phyloP scores from a whole-genome alignment of 176 grass and related monocot species.

The Echinochloa phyllopogon region DNA sequence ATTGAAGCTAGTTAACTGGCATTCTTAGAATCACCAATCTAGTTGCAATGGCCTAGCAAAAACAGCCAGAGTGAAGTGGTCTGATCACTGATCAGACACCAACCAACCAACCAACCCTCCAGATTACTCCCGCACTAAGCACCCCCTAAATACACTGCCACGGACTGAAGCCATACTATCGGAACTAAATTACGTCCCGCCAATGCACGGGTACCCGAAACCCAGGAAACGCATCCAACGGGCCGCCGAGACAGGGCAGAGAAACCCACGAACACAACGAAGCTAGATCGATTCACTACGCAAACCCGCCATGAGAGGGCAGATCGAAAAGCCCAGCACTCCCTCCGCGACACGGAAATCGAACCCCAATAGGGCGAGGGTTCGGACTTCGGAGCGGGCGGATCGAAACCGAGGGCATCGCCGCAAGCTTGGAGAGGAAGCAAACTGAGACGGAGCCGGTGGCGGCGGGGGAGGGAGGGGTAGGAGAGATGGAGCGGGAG shows the following conservation, averaged over 20 bases:
- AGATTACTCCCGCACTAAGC: constrained; percentile 23
- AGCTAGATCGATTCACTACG: constrained; percentile 33
- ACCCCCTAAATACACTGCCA: background rate
- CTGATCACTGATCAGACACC: background rate
- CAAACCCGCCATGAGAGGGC: background rate
- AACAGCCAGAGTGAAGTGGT: background rate
- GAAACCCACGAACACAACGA: background rate
- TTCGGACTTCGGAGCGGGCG: background rate
- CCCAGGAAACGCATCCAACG: background rate
- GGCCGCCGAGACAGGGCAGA: background rate
- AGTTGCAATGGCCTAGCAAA: background rate
- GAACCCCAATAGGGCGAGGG: background rate
- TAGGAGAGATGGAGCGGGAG: background rate
- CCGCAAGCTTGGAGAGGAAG: constrained; percentile 45
- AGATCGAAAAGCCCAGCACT: background rate
- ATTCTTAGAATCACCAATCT: background rate
- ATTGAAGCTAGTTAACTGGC: background rate
- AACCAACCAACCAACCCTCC: background rate
- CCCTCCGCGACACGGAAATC: background rate
- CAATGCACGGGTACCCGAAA: background rate
- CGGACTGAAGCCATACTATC: background rate
- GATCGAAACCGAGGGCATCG: constrained; percentile 31
- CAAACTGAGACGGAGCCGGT: constrained; percentile 31
- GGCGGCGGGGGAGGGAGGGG: background rate
- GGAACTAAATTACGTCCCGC: background rate